Base-by-base conservation (phyloP, 768 basidiomycete species). In the Mycena kentingensis region DNA sequence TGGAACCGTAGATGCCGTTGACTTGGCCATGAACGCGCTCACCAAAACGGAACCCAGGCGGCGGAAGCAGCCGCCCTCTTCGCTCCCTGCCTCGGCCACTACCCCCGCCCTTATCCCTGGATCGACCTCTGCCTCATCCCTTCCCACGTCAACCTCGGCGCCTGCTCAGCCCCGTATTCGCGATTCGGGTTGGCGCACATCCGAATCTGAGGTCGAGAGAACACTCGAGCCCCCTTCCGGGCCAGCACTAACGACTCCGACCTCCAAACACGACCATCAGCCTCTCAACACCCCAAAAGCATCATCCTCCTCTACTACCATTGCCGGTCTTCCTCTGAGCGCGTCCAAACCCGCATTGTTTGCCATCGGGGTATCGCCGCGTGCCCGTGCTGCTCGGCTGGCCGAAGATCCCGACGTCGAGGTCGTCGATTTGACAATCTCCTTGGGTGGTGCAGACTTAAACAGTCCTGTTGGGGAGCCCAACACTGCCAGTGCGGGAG, bases 311-410 rank as follows among this genome's bases (percentile, higher is more conserved):
- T 38, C 29, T n/a, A 31, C 25, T 21, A 16, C 31, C 5, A 19
- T 7, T 21, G 39, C 42, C 3, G 32, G 25, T 3, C 31, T 51
- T 26, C 41, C 48, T 21, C 19, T 38, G 18, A 54, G 52, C 26
- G 29, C 46, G 27, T 51, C 50, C 10, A 44, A 43, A 26, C 43
- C 18, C 13, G 48, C 49, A 12, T 28, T 51, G n/a, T 41, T 60
- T 24, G 45, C 58, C 19, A 60, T 60, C 34, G 58, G 58, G 11
- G 58, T 60, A 16, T 55, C 54, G 3, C 58, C 54, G 11, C 42
- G 46, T 5, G 37, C 58, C 21, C 54, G 54, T 13, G 51, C 28
- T 16, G 35, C 19, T 1, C 51, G 50, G n/a, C 51, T 55, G 2
- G 38, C 24, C 31, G 45, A 46, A 5, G 44, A 51, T 8, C 46